Evolutionary conservation across 2,329 filamentous ascomycete species (phyloP), one percentile per base, ranked within the genome.

Genomic region (Triangularia setosa): DNA sequence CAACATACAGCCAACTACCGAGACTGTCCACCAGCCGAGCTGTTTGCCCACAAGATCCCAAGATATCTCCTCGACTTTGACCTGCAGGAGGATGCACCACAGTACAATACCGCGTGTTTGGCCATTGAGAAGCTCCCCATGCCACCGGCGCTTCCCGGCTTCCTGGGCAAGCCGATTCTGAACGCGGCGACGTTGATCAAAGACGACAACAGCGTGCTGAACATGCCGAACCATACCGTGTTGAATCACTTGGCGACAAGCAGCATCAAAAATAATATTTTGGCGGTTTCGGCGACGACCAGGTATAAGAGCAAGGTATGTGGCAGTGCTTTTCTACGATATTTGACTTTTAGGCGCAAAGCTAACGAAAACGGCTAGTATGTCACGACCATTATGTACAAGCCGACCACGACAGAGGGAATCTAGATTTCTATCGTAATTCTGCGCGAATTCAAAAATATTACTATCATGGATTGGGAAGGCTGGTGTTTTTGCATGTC

Each of bases 361-460:
- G 64, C 69, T 75, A 58, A 74, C 67, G 25, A 30, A 56, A 21
- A 3, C 40, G 61, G 24, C 72, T 3, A 97, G 94, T 98, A 98
- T 78, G 90, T 98, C 35, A 98, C 94, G 3, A 97, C 93, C 2
- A 96, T 98, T 75, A 90, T 98, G 81, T 98, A 98, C 80, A 98
- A 97, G 81, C 93, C 92, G 18, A 92, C 93, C 11, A 82, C 82
- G 5, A 76, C 79, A n/a, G 84, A 86, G 67, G 80, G 84, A 35
- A 77, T 74, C 63, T 72, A 63, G 66, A 28, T 23, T 60, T 30
- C 8, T 33, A 2, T 30, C 16, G 14, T 40, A 21, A 60, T 48
- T 53, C 54, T 25, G 64, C 64, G 33, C 23, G 53, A 62, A 30
- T 59, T 57, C 40, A 21, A 48, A 9, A 48, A 12, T 48, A 48